phyloP scores from a whole-genome alignment of 192 early-diverging fungal genomes.

The Fimicolochytrium jonesii region DNA sequence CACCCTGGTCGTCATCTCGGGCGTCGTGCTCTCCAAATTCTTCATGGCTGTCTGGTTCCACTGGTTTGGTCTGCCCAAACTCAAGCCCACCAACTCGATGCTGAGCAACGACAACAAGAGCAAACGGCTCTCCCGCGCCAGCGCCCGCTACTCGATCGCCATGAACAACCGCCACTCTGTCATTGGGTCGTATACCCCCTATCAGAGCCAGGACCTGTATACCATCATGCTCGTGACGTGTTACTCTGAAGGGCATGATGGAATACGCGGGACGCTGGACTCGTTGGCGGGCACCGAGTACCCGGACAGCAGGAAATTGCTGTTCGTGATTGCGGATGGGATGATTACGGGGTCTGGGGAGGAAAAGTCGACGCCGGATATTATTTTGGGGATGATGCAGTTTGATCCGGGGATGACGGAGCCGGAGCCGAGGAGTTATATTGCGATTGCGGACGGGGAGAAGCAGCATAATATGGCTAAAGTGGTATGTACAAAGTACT shows the following conservation, averaged over 20 bases:
- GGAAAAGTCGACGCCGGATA: slow-evolving; percentile 85
- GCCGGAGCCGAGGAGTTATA: slow-evolving; percentile 38
- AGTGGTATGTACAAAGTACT: slow-evolving; percentile 44
- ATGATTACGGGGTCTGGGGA: slow-evolving; percentile 91
- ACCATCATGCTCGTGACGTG: slow-evolving; percentile 79
- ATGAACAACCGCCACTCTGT: slow-evolving; percentile 6
- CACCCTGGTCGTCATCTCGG: slow-evolving; percentile 35
- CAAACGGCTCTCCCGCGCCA: slow-evolving; percentile 3
- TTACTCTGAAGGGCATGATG: slow-evolving; percentile 88
- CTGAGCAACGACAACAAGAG: background rate
- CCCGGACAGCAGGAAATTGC: slow-evolving; percentile 80
- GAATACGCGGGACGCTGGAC: slow-evolving; percentile 80
- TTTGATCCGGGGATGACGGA: slow-evolving; percentile 19
- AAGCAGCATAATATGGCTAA: slow-evolving; percentile 92
- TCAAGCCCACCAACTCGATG: background rate
- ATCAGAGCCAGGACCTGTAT: slow-evolving; percentile 27
- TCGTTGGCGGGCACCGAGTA: slow-evolving; percentile 71
- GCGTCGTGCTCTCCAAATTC: slow-evolving; percentile 41
- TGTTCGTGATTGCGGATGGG: slow-evolving; percentile 83
- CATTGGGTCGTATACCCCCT: background rate
- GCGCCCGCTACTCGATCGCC: slow-evolving; percentile 1
- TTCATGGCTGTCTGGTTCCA: slow-evolving; percentile 43
- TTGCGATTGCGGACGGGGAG: slow-evolving; percentile 86
- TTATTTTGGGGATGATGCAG: slow-evolving; percentile 68
- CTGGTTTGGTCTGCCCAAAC: slow-evolving; percentile 34